Evolutionary conservation across 495 filamentous ascomycete genomes (phyloP).

Genomic region (Hypoxylon lienhwacheense): DNA sequence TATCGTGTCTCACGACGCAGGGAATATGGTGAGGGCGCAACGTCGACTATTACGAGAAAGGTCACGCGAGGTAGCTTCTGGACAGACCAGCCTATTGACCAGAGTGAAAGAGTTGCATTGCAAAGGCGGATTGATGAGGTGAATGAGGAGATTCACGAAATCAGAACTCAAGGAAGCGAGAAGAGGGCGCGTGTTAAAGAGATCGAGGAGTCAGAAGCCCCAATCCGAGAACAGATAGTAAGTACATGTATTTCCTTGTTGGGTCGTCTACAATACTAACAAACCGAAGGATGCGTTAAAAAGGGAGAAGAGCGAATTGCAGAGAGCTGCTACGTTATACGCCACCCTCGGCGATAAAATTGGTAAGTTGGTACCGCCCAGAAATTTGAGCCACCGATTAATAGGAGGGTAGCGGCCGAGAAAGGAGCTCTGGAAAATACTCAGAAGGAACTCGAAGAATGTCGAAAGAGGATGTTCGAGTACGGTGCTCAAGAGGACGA

Average conservation of each 20-base stretch:
- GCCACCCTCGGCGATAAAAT: slow-evolving; percentile 70
- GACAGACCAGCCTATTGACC: slow-evolving; percentile 76
- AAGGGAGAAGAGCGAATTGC: slow-evolving; percentile 52
- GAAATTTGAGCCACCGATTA: slow-evolving; percentile 7
- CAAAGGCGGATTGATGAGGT: slow-evolving; percentile 42
- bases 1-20: slow-evolving; percentile 64
- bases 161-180: slow-evolving; percentile 41
- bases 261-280: slow-evolving; percentile 29
- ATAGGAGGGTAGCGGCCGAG: slow-evolving; percentile 50
- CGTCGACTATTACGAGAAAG: slow-evolving; percentile 62
- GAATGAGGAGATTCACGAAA: slow-evolving; percentile 41
- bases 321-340: slow-evolving; percentile 63
- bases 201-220: slow-evolving; percentile 24
- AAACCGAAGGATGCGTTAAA: slow-evolving; percentile 38
- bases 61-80: slow-evolving; percentile 63
- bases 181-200: slow-evolving; percentile 41
- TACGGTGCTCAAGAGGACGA: slow-evolving; percentile 55
- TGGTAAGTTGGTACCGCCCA: slow-evolving; percentile 47
- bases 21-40: slow-evolving; percentile 73
- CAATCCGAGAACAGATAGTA: slow-evolving; percentile 38
- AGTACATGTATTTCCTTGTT: slow-evolving; percentile 10
- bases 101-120: slow-evolving; percentile 56
- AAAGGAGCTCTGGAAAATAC: slow-evolving; percentile 52
- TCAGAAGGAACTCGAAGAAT: slow-evolving; percentile 43
- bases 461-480: slow-evolving; percentile 40